Percentiles rank a stretch among this genome's conserved stretches.
These are phyloP conservation scores for Plasmodium ovale DNA, from an alignment of 169 alveolate species.

Conservation along the genomic window DNA sequence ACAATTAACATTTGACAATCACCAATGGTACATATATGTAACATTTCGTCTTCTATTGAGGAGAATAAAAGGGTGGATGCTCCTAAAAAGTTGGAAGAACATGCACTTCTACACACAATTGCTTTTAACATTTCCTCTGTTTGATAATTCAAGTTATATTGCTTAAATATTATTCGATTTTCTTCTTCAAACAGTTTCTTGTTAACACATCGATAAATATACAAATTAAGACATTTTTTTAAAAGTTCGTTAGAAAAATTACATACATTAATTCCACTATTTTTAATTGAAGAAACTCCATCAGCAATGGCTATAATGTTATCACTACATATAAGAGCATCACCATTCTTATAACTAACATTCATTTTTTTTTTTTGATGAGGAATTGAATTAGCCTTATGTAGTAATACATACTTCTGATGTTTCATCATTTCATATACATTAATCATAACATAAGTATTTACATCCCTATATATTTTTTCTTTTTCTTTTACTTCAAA, in stretches of 20 bases:
- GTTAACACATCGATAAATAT: slow-evolving; percentile 34
- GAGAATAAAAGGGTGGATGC: slow-evolving; percentile 70
- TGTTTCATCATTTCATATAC: slow-evolving; percentile 13
- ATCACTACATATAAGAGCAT: slow-evolving; percentile 68
- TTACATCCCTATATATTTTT: slow-evolving; percentile 13
- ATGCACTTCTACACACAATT: slow-evolving; percentile 70
- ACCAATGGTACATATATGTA: slow-evolving; percentile 65
- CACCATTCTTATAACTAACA: slow-evolving; percentile 67
- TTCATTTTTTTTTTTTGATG: slow-evolving; percentile 36
- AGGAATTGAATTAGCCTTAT: slow-evolving; percentile 52
- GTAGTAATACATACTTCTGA: slow-evolving; percentile 50
- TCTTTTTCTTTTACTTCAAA: slow-evolving; percentile 16
- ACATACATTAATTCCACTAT: slow-evolving; percentile 71
- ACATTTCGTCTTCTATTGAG: slow-evolving; percentile 37
- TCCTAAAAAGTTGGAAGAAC: slow-evolving; percentile 67
- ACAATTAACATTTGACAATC: slow-evolving; percentile 74
- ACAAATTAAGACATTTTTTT: slow-evolving; percentile 69
- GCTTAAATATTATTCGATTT: slow-evolving; percentile 35
- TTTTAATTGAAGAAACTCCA: slow-evolving; percentile 72
- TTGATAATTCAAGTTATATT: slow-evolving; percentile 29
- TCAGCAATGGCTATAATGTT: slow-evolving; percentile 71
- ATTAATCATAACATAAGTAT: slow-evolving; percentile 26
- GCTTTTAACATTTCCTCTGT: slow-evolving; percentile 54
- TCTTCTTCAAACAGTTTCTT: slow-evolving; percentile 41
- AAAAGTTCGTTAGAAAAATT: slow-evolving; percentile 72